Evolutionary conservation across 2,329 filamentous ascomycete genomes (phyloP).

Genomic region (Cordyceps militaris): DNA sequence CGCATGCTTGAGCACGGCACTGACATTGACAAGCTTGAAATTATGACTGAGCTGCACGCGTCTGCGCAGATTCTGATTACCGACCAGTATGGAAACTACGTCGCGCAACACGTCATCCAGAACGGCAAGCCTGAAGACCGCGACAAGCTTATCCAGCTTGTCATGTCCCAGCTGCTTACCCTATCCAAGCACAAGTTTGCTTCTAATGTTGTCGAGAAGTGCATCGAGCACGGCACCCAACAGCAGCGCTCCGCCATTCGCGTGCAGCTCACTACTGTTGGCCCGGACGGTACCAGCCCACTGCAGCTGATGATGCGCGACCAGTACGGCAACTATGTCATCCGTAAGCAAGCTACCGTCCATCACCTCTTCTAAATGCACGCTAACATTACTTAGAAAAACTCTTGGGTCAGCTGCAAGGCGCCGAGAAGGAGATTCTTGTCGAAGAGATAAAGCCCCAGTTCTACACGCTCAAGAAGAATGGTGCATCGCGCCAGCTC

Average conservation of each 20-base stretch:
- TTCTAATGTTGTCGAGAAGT: constrained; percentile 95
- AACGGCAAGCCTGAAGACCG: constrained; percentile 69
- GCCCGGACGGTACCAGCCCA: constrained; percentile 60
- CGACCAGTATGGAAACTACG: constrained; percentile 93
- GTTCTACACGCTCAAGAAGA: constrained; percentile 55
- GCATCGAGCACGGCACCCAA: constrained; percentile 64
- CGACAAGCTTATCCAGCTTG: constrained; percentile 62
- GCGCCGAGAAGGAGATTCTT: constrained; percentile 51
- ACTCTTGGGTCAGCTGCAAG: constrained; percentile 58
- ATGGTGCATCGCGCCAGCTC: constrained; percentile 56
- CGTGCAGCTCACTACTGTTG: constrained; percentile 50
- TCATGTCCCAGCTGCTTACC: constrained; percentile 62
- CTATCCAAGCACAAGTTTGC: constrained; percentile 95
- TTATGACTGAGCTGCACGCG: constrained; percentile 72
- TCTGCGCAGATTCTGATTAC: constrained; percentile 67
- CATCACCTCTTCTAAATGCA: neutral
- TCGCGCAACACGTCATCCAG: constrained; percentile 84
- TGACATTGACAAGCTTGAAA: constrained; percentile 59
- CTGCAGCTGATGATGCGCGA: constrained; percentile 77
- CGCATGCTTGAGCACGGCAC: constrained; percentile 80
- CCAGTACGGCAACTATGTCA: constrained; percentile 91
- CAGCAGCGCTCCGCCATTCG: constrained; percentile 66
- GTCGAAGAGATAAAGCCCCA: constrained; percentile 57
- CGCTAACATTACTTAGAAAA: constrained; percentile 55
- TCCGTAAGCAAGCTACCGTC: constrained; percentile 59